Evolutionary conservation across 2,329 filamentous ascomycete genomes (phyloP), one percentile per base, ranked within the genome.

Genomic region (Neonectria neomacrospora): DNA sequence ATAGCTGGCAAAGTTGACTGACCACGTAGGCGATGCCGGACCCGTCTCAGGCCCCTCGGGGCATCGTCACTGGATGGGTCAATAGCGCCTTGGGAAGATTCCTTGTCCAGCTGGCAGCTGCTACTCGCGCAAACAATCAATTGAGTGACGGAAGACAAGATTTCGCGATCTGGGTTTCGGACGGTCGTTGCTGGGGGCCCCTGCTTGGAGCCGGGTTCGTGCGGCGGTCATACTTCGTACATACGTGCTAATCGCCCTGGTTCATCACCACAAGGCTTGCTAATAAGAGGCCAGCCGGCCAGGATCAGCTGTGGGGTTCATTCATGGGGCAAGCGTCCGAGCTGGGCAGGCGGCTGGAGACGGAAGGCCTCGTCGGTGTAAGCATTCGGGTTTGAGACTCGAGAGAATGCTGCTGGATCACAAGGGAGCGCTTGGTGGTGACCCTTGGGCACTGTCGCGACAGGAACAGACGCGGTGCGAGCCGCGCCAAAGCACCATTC

Each of bases 201-300:
- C 52, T 70, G 71, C 58, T 42, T 59, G 64, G 60, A 67, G 47
- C 67, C 39, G 41, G 61, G 68, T 66, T 73, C 58, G 70, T 72
- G 70, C 67, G 56, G 63, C 42, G 52, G 68, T 70, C 70, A 71
- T 72, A n/a, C n/a, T n/a, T n/a, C n/a, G n/a, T n/a, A n/a, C n/a
- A n/a, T n/a, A 67, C 61, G 61, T 60, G 47, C 68, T 72, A 56
- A 61, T 65, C 57, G 60, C 61, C 66, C 56, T 67, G 67, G 66
- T 66, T 68, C 66, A 71, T 71, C 70, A 67, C 68, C 67, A 64
- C 61, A 72, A 58, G 44, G 54, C 60, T 63, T 59, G 57, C 48
- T 54, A 60, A 41, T n/a, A n/a, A n/a, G 54, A 34, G 30, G 39
- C 54, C 12, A 37, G 42, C 37, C 54, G 18, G 32, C 50, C 48